Conservation (phyloP, 768 basidiomycete genomes). For the Tylopilus plumbeoviolaceoides region DNA sequence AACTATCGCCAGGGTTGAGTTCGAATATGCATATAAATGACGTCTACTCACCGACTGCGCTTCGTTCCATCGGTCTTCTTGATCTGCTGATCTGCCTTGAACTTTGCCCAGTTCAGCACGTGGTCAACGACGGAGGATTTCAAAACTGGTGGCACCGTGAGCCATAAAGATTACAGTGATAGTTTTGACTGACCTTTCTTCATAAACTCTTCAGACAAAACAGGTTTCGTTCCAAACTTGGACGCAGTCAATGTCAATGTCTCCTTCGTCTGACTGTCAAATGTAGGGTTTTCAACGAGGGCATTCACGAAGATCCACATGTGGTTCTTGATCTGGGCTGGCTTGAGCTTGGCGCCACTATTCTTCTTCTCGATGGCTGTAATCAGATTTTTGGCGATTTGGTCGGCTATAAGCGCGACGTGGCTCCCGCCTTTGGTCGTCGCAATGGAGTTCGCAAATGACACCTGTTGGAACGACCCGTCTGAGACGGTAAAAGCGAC, state of each 20-base stretch:
- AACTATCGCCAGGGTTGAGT: constrained; percentile 39
- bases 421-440: constrained; percentile 97
- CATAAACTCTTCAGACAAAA: constrained; percentile 86
- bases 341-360: constrained; percentile 91
- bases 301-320: constrained; percentile 99
- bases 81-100: constrained; percentile 92
- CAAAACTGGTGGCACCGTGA: constrained; percentile 47
- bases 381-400: constrained; percentile 82
- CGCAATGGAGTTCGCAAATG: constrained; percentile 96
- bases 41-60: constrained; percentile 62
- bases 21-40: neutral
- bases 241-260: constrained; percentile 79
- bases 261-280: constrained; percentile 99
- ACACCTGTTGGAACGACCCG: constrained; percentile 88
- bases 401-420: constrained; percentile 79
- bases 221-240: constrained; percentile 89
- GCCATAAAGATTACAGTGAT: neutral
- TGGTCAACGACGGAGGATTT: constrained; percentile 91
- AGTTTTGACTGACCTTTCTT: constrained; percentile 73
- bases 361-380: constrained; percentile 92
- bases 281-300: constrained; percentile 94
- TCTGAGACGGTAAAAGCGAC: constrained; percentile 93
- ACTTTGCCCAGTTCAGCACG: constrained; percentile 93
- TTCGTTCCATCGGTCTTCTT: constrained; percentile 95
- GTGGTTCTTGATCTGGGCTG: constrained; percentile 92